A percentile compares a stretch with the other conserved stretches of the same genome.
Evolutionary conservation across 1,139 yeast genomes (phyloP).

Genomic region (Lodderomyces jiufengensis): DNA sequence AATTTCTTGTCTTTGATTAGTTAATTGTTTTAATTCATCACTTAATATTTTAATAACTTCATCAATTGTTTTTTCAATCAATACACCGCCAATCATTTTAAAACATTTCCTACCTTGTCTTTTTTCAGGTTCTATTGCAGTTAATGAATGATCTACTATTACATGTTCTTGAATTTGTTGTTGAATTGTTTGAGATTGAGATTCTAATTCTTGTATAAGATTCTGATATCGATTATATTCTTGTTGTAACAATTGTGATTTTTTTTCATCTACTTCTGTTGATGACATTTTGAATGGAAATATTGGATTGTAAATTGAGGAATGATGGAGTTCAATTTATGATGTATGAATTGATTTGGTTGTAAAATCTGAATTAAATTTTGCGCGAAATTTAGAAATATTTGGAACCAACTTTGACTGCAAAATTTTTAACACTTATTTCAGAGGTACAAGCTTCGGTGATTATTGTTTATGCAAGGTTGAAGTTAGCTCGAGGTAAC

Average conservation of each 20-base stretch:
- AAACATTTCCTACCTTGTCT: slow-evolving; percentile 70
- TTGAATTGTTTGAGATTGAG: slow-evolving; percentile 49
- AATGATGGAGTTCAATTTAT: too few species aligned
- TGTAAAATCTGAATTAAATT: too few species aligned
- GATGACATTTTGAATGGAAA: too few species aligned
- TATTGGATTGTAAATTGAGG: too few species aligned
- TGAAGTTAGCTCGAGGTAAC: too few species aligned
- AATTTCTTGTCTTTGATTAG: slow-evolving; percentile 41
- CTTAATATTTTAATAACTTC: slow-evolving; percentile 70
- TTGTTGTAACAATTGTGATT: slow-evolving; percentile 50
- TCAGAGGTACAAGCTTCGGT: too few species aligned
- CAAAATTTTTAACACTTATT: too few species aligned
- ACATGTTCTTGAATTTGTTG: slow-evolving; percentile 42
- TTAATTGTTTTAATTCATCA: slow-evolving; percentile 50
- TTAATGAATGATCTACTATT: slow-evolving; percentile 35
- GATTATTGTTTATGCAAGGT: too few species aligned
- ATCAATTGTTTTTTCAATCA: slow-evolving; percentile 76
- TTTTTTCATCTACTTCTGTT: slow-evolving; percentile 31
- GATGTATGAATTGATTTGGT: too few species aligned
- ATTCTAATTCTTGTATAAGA: slow-evolving; percentile 52
- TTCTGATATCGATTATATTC: slow-evolving; percentile 64
- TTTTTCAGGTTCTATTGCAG: slow-evolving; percentile 29
- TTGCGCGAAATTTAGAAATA: too few species aligned
- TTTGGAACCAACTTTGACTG: too few species aligned
- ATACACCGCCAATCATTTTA: slow-evolving; percentile 92